Conservation (phyloP, 1,284 basidiomycete genomes). For the Leccinum angustisporum region DNA sequence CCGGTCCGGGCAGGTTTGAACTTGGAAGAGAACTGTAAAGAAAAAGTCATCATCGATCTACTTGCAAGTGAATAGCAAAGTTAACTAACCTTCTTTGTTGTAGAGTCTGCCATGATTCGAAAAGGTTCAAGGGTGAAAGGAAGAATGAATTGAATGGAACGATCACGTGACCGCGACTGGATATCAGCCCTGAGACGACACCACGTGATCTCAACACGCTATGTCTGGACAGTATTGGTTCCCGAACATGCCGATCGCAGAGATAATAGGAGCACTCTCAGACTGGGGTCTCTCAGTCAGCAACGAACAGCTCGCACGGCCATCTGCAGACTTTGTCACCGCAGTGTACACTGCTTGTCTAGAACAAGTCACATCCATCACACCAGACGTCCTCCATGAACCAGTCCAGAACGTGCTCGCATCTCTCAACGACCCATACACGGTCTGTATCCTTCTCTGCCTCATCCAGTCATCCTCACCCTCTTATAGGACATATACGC, state of each 20-base stretch:
- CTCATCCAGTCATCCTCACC: neutral
- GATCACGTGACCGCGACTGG: neutral
- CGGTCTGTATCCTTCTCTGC: slow-evolving; percentile 39
- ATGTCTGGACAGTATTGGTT: slow-evolving; percentile 53
- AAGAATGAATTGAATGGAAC: neutral
- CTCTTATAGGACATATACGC: slow-evolving; percentile 59
- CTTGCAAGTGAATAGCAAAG: no score
- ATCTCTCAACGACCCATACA: slow-evolving; percentile 50
- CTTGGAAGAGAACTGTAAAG: slow-evolving; percentile 27
- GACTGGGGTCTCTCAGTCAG: slow-evolving; percentile 67
- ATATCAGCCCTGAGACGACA: neutral
- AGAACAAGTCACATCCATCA: slow-evolving; percentile 67
- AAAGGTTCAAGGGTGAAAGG: no score
- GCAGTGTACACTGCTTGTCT: slow-evolving; percentile 68
- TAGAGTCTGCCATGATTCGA: slow-evolving; percentile 5
- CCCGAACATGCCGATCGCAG: slow-evolving; percentile 59
- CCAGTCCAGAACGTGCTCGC: slow-evolving; percentile 58
- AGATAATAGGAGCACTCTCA: slow-evolving; percentile 60
- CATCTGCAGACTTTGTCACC: slow-evolving; percentile 70
- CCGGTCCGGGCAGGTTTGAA: slow-evolving; percentile 38
- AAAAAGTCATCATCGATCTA: no score
- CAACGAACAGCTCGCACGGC: slow-evolving; percentile 68
- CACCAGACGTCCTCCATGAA: slow-evolving; percentile 56
- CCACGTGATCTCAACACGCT: neutral
- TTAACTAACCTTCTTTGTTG: neutral